phyloP scores from a whole-genome alignment of 495 filamentous ascomycete genomes.

The Penicillium desertorum region DNA sequence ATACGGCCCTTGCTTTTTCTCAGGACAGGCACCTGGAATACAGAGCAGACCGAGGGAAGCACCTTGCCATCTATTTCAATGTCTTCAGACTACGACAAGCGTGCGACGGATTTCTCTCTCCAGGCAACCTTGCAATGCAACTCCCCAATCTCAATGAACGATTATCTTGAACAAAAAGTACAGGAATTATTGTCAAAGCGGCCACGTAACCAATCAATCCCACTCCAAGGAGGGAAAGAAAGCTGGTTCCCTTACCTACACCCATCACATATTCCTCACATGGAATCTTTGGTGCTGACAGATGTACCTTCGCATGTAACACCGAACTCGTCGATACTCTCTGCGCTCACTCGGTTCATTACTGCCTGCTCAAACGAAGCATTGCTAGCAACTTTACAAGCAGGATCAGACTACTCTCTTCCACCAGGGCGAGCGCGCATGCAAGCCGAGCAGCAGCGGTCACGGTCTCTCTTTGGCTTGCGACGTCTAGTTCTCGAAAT shows the following conservation, averaged over 20 bases:
- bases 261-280: slow-evolving; percentile 55
- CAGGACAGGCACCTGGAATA: slow-evolving; percentile 11
- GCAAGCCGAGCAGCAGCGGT: slow-evolving; percentile 43
- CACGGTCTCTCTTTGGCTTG: slow-evolving; percentile 54
- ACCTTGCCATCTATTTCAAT: slow-evolving; percentile 16
- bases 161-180: slow-evolving; percentile 30
- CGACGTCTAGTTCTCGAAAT: slow-evolving; percentile 59
- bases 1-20: slow-evolving; percentile 15
- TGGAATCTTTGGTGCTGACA: slow-evolving; percentile 58
- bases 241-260: slow-evolving; percentile 49
- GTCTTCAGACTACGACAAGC: slow-evolving; percentile 8
- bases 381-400: slow-evolving; percentile 54
- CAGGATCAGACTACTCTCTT: slow-evolving; percentile 50
- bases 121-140: slow-evolving; percentile 21
- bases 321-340: slow-evolving; percentile 41
- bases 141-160: slow-evolving; percentile 29
- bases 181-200: slow-evolving; percentile 39
- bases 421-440: slow-evolving; percentile 47
- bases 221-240: slow-evolving; percentile 29
- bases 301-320: slow-evolving; percentile 57
- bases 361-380: slow-evolving; percentile 59
- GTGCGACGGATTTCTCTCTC: slow-evolving; percentile 3
- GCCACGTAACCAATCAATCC: slow-evolving; percentile 34
- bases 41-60: slow-evolving; percentile 1
- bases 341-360: slow-evolving; percentile 56